Evolutionary conservation across 495 filamentous ascomycete genomes (phyloP).

Genomic region (Aspergillus nanangensis): DNA sequence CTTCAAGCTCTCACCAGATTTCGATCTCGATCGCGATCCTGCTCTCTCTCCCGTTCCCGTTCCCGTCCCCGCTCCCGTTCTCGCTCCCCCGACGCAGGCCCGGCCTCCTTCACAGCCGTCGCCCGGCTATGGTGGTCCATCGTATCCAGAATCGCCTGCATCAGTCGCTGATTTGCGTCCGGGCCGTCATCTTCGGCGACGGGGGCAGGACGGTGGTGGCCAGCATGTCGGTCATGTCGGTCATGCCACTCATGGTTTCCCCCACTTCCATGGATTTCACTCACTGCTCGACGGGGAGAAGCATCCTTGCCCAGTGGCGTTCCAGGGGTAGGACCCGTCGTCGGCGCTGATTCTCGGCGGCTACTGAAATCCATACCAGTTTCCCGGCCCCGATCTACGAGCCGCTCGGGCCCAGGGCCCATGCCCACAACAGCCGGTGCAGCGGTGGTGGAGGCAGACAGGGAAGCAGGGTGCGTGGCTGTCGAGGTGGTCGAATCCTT

Average conservation of each 20-base stretch:
- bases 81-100: conserved; percentile 15
- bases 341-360: conserved; percentile 34
- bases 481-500: conserved; percentile 9
- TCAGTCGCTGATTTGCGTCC: conserved; percentile 41
- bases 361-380: conserved; percentile 4
- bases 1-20: too few relatives aligned
- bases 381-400: background rate
- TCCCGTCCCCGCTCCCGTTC: conserved; percentile 16
- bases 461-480: conserved; percentile 1
- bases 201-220: conserved; percentile 9
- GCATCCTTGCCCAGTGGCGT: conserved; percentile 15
- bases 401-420: background rate
- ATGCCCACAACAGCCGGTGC: too few relatives aligned
- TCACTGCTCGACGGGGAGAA: conserved; percentile 39
- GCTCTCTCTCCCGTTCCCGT: conserved; percentile 20
- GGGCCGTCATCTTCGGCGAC: conserved; percentile 36
- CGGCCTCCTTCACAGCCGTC: conserved; percentile 29
- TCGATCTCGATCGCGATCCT: conserved; percentile 28
- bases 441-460: conserved; percentile 15
- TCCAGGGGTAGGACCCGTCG: conserved; percentile 9
- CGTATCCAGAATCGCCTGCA: conserved; percentile 45
- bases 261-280: conserved; percentile 32
- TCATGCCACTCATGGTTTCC: conserved; percentile 16
- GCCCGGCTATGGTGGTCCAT: conserved; percentile 38
- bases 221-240: too few relatives aligned